These are phyloP conservation scores for Colletotrichum sp. DNA, from an alignment of 2,329 filamentous ascomycete species.

Conservation along the genomic window DNA sequence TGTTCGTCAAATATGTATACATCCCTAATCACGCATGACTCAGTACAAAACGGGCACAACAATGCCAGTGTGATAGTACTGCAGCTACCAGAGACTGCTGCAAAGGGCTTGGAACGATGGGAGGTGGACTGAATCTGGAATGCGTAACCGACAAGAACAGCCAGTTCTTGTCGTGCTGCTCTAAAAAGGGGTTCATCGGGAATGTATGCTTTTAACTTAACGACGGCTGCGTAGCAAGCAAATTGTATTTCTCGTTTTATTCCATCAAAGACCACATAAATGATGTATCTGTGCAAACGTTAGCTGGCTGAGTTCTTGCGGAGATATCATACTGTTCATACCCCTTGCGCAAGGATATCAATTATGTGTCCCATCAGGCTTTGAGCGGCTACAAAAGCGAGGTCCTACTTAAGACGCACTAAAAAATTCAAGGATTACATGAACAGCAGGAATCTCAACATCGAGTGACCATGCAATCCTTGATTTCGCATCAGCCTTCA, in stretches of 20 bases:
- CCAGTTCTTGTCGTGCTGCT: background rate
- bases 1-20: accelerated
- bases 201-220: background rate
- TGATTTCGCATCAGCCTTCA: accelerated
- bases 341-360: background rate
- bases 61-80: background rate
- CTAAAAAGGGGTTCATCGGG: background rate
- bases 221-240: background rate
- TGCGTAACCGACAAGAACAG: background rate
- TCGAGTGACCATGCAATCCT: background rate
- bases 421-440: background rate
- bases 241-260: background rate
- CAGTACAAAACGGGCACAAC: background rate
- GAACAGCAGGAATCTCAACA: background rate
- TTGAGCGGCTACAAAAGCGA: background rate
- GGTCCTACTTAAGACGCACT: accelerated
- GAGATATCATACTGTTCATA: background rate
- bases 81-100: background rate
- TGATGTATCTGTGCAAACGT: background rate
- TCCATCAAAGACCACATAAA: background rate
- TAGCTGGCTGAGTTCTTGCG: background rate
- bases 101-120: background rate
- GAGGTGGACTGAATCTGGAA: background rate
- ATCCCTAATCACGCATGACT: background rate
- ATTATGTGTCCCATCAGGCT: background rate